Percentiles rank a stretch among this genome's conserved stretches.
Evolutionary conservation across 2,329 filamentous ascomycete species (phyloP).

Genomic region (Pseudocercospora eumusae): DNA sequence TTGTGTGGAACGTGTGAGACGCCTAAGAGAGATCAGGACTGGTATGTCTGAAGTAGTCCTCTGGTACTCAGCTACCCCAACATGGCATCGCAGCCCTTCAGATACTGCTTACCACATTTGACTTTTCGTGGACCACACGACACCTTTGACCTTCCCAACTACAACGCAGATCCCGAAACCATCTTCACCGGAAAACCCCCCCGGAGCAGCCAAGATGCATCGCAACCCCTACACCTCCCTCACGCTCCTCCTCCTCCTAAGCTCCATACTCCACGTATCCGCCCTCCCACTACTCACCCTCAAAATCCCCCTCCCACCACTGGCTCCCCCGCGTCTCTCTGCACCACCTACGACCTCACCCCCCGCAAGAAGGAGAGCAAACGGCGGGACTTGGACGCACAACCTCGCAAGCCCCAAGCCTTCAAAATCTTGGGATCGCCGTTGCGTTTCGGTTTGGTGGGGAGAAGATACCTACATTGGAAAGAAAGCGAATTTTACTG

Average conservation of each 20-base stretch:
- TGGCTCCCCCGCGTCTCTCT: not conserved
- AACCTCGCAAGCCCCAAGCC: not conserved
- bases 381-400: not conserved
- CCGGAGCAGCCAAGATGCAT: not conserved
- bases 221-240: not conserved
- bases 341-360: not conserved
- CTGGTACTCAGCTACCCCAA: not conserved
- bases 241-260: not conserved
- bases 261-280: not conserved
- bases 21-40: not conserved
- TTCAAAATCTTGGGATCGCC: not conserved
- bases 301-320: not conserved
- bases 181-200: not conserved
- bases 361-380: not conserved
- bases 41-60: not conserved
- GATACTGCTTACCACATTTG: not conserved
- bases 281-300: not conserved
- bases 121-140: not conserved
- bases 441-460: not conserved
- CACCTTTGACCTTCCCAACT: not conserved
- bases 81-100: not conserved
- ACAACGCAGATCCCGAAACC: not conserved
- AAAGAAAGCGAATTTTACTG: slow-evolving; percentile 1
- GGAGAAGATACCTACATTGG: not conserved
- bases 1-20: not conserved